Evolutionary conservation across 1,284 basidiomycete genomes (phyloP), one percentile per base, ranked within the genome.

Genomic region (Marasmius oreades): DNA sequence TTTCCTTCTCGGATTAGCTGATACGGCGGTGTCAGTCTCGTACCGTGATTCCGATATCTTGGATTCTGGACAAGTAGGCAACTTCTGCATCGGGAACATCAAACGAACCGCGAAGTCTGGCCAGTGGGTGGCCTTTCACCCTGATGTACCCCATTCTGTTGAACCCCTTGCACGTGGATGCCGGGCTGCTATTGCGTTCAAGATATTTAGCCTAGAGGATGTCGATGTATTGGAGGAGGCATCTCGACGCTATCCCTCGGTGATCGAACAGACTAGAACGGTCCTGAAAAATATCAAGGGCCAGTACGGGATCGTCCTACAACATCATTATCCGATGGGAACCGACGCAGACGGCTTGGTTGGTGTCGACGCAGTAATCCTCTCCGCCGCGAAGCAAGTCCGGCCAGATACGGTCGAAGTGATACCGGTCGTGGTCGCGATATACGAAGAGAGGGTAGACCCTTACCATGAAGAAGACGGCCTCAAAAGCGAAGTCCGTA

Each of bases 51-150:
- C 5, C 5, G 10, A 10, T 31, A 10, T 31, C 28, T 4, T 5
- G 28, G 34, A 51, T 43, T n/a, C 20, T 10, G n/a, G 2, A 10
- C 5, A 5, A 12, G 8, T 28, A 5, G 60, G 62, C 14, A 45
- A 46, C 11, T 55, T 66, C 18, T 23, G 51, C 6, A 62, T 66
- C 16, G 62, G 58, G 12, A 55, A 55, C 10, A 28, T 55, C 7
- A 18, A 23, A 2, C 47, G 55, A n/a, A 39, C 11, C 3, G 65
- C 67, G 1, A 28, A 57, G 28, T 18, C 51, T 8, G 61, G 66
- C 0, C 33, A 47, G 3, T 73, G 71, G 70, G 64, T 68, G 20
- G 71, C 70, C 0, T 74, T 76, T 56, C 73, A 71, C 59, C 68
- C 74, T 0, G 73, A 77, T 58, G 69, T 72, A 44, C 67, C 70